Evolutionary conservation across 2,329 filamentous ascomycete species (phyloP), one percentile per base, ranked within the genome.

Genomic region (Chaetomiaceae sp.): DNA sequence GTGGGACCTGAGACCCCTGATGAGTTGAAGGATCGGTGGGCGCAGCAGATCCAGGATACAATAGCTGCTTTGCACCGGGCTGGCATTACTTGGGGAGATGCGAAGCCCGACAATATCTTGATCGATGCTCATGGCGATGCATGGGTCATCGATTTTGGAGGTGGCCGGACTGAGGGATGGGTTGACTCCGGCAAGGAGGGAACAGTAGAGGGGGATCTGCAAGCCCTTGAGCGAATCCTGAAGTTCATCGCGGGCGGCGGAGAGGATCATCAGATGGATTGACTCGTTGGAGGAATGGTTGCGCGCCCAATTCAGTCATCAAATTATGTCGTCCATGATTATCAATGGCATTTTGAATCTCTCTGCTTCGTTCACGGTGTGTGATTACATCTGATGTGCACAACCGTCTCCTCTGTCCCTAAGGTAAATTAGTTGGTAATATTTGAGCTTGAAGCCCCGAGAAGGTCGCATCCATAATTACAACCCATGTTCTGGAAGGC

Each of bases 71-170:
- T 51, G 25, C 49, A 51, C 31, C 3, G 16, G 37, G 43, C 38
- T 17, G 44, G 50, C n/a, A 44, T 48, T 23, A 44, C 60, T 27
- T 68, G 63, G 63, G 64, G 64, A 9, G 64, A 66, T 54, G 64
- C 45, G 3, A 67, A 67, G 48, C 50, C 62, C 2, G 57, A 59
- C 12, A 67, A 68, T 42, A 49, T 65, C n/a, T 50, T 68, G 12
- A 61, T 68, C 17, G 62, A 65, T 30, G 35, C 43, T 14, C 44
- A 60, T 12, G 58, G 62, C 6, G 55, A 67, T 43, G 59, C 62
- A 0, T 66, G 64, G 61, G 44, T 66, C 1, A 58, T 60, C 14
- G 63, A 67, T 43, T 67, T 68, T 51, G 64, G 61, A 3, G 64
- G 63, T 16, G 55, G 62, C 23, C 64, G 63, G 21, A 66, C 63